A percentile compares a stretch with the other conserved stretches of the same genome.
phyloP scores from a whole-genome alignment of 2,329 filamentous ascomycete species.

The Trichophyton mentagrophytes region DNA sequence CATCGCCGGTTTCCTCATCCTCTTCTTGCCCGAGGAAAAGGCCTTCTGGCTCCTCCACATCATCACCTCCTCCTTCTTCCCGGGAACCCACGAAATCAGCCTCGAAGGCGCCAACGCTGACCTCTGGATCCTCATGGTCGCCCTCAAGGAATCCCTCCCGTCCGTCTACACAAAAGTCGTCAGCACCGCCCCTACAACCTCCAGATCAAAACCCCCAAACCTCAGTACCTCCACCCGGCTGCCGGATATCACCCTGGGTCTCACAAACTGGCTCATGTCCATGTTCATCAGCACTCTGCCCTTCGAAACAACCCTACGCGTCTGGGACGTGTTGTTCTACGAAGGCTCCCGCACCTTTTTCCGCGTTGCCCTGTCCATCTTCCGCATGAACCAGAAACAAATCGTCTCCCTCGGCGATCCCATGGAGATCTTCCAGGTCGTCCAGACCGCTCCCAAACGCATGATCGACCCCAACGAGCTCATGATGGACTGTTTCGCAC shows the following conservation, averaged over 20 bases:
- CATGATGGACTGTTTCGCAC: constrained; percentile 70
- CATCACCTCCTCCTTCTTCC: constrained; percentile 75
- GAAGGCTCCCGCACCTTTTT: constrained; percentile 91
- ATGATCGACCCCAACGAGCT: constrained; percentile 71
- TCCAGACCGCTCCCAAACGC: constrained; percentile 71
- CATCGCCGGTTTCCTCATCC: constrained; percentile 71
- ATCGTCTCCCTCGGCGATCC: constrained; percentile 70
- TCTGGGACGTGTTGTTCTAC: constrained; percentile 94
- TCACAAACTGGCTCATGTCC: constrained; percentile 97
- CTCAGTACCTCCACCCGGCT: constrained; percentile 42
- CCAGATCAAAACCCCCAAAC: constrained; percentile 30
- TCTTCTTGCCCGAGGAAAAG: constrained; percentile 87
- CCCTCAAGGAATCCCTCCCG: constrained; percentile 70
- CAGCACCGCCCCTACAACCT: constrained; percentile 42
- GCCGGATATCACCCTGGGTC: constrained; percentile 81
- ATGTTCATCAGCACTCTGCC: constrained; percentile 87
- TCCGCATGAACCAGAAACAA: constrained; percentile 72
- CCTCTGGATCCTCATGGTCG: constrained; percentile 80
- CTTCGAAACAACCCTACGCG: constrained; percentile 78
- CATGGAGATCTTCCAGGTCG: constrained; percentile 91
- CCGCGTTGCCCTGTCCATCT: constrained; percentile 77
- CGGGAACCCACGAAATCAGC: constrained; percentile 80
- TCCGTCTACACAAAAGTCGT: constrained; percentile 79
- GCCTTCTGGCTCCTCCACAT: constrained; percentile 88
- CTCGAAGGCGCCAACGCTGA: constrained; percentile 89